phyloP scores from a whole-genome alignment of 1,284 basidiomycete genomes.

The Boletus mariae region DNA sequence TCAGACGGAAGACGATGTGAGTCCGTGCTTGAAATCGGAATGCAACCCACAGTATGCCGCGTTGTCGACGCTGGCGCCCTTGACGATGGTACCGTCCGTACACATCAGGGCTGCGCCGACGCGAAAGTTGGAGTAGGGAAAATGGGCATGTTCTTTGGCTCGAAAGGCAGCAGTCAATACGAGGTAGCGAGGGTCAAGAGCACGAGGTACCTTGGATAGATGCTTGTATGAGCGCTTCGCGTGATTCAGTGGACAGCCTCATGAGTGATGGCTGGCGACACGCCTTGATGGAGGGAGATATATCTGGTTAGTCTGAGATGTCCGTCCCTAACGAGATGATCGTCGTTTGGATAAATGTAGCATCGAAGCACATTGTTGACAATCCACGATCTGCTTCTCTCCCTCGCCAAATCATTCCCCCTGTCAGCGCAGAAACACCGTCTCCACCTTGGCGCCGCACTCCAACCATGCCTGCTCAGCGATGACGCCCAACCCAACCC shows the following conservation, averaged over 20 bases:
- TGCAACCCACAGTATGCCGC: conserved; percentile 73
- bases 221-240: conserved; percentile 37
- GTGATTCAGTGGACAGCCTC: conserved; percentile 26
- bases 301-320: too few species aligned
- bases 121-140: conserved; percentile 81
- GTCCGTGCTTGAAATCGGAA: background rate
- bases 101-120: conserved; percentile 84
- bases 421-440: background rate
- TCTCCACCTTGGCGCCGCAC: background rate
- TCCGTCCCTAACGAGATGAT: background rate
- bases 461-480: background rate
- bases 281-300: too few species aligned
- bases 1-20: background rate
- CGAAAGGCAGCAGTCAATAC: background rate
- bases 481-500: background rate
- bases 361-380: too few species aligned
- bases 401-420: too few species aligned
- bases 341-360: too few species aligned
- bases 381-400: background rate
- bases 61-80: conserved; percentile 88
- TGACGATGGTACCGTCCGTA: conserved; percentile 67
- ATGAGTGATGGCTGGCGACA: background rate
- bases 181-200: background rate
- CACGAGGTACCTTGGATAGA: conserved; percentile 36
- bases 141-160: conserved; percentile 62